Evolutionary conservation across 352 stramenopile species (phyloP), one percentile per base, ranked within the genome.

Genomic region (Phytophthora vignae): DNA sequence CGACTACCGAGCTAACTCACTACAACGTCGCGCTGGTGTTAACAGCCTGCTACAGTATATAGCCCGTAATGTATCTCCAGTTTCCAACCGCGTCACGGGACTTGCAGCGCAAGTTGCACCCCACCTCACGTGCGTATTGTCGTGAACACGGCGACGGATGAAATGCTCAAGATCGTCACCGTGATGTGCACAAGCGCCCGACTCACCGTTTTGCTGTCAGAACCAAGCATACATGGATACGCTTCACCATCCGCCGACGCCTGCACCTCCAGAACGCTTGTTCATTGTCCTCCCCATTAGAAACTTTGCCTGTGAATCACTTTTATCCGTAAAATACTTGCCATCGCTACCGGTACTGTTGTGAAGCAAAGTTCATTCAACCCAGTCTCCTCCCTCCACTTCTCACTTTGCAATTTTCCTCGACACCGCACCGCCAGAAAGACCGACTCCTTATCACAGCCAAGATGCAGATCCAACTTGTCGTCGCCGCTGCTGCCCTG

Each of bases 371-470:
- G 17, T 6, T 38, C 62, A 21, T 22, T 10, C 14, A 27, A 29
- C 31, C 27, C 0, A 57, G n/a, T 9, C 11, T 5, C 11, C 49
- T 1, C 11, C 3, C 50, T 21, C 17, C 52, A 33, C 10, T 61
- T 42, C 50, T 64, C 66, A 73, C 52, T 73, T 69, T 36, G 9
- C 59, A 73, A 73, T 60, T 73, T 55, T 14, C 66, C 56, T 58
- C 29, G 29, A 52, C 67, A 64, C 10, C 54, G 42, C 57, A 40
- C 42, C 50, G 11, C 36, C 33, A 54, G 27, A 57, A 52, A 49
- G 40, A 70, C 59, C 42, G 17, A 49, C 15, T 11, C 21, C 17
- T 25, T n/a, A n/a, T 5, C 14, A 4, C 22, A 22, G 25, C 52
- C 22, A 69, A 29, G 31, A 73, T 73, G 67, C 62, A 73, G 67